phyloP scores from a whole-genome alignment of 805 yeast genomes.

The Ogataea chonburiensis region DNA sequence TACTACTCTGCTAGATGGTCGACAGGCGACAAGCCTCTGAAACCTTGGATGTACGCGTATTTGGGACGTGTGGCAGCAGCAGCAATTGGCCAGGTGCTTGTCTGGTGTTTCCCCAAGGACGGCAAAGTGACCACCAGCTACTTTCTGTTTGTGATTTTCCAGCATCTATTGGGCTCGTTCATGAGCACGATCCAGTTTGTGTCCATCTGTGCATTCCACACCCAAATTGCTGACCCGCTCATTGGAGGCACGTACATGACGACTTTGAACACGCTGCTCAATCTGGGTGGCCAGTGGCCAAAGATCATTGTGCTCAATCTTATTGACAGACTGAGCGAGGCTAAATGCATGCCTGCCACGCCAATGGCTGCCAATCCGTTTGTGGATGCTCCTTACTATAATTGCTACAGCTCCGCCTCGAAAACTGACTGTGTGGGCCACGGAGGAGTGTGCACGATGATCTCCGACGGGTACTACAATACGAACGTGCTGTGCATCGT shows the following conservation, averaged over 20 bases:
- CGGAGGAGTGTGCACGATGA: slow-evolving; percentile 55
- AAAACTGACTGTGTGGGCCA: slow-evolving; percentile 49
- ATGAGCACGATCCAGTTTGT: slow-evolving; percentile 96
- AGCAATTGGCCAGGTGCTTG: slow-evolving; percentile 66
- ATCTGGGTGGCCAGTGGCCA: slow-evolving; percentile 98
- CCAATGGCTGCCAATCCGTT: slow-evolving; percentile 24
- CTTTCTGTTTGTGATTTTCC: slow-evolving; percentile 71
- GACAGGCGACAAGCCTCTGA: slow-evolving; percentile 68
- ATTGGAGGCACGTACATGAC: slow-evolving; percentile 99
- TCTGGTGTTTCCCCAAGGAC: slow-evolving; percentile 64
- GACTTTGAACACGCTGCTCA: slow-evolving; percentile 84
- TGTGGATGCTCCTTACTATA: slow-evolving; percentile 25
- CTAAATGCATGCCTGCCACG: slow-evolving; percentile 50
- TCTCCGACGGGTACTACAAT: slow-evolving; percentile 80
- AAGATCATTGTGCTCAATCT: slow-evolving; percentile 71
- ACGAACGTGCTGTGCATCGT: slow-evolving; percentile 71
- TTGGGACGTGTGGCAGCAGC: slow-evolving; percentile 81
- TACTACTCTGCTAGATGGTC: slow-evolving; percentile 97
- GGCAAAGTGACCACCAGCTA: slow-evolving; percentile 50
- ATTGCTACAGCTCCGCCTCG: slow-evolving; percentile 31
- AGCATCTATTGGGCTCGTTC: slow-evolving; percentile 83
- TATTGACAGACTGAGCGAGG: slow-evolving; percentile 74
- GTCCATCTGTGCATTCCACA: slow-evolving; percentile 90
- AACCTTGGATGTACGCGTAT: slow-evolving; percentile 89
- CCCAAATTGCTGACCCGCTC: slow-evolving; percentile 90